Percentiles rank a stretch among this genome's conserved stretches.
phyloP scores from a whole-genome alignment of 495 filamentous ascomycete genomes.

The Annulohypoxylon bovei region DNA sequence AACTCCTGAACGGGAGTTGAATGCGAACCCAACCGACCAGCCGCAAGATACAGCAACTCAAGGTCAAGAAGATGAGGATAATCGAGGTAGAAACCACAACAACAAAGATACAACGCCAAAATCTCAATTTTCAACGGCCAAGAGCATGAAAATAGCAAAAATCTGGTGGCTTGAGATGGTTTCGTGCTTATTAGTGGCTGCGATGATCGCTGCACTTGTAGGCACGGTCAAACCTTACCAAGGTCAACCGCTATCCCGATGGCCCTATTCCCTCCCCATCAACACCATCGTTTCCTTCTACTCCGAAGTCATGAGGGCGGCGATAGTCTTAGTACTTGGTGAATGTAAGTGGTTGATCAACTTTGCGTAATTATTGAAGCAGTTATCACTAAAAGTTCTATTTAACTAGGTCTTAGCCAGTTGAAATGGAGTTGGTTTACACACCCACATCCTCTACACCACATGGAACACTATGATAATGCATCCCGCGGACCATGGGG shows the following conservation, averaged over 20 bases:
- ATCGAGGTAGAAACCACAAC: no score
- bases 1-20: no score
- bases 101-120: not conserved
- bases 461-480: conserved; percentile 32
- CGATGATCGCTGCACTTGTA: conserved; percentile 33
- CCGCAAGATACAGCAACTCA: not conserved
- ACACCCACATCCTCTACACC: conserved; percentile 14
- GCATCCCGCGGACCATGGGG: conserved; percentile 36
- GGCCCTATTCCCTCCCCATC: conserved; percentile 45
- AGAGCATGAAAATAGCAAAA: not conserved
- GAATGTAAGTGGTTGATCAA: conserved; percentile 1
- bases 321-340: conserved; percentile 34
- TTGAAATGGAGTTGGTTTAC: conserved; percentile 48
- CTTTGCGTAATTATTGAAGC: not conserved
- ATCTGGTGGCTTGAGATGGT: conserved; percentile 41
- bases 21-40: no score
- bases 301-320: conserved; percentile 38
- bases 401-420: conserved; percentile 36
- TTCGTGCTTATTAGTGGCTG: conserved; percentile 24
- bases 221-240: conserved; percentile 34
- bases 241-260: conserved; percentile 38
- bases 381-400: not conserved
- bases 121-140: not conserved
- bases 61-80: not conserved
- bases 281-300: conserved; percentile 45